Evolutionary conservation across 2,329 filamentous ascomycete genomes (phyloP), one percentile per base, ranked within the genome.

Genomic region (Allantophomopsis cytisporea): DNA sequence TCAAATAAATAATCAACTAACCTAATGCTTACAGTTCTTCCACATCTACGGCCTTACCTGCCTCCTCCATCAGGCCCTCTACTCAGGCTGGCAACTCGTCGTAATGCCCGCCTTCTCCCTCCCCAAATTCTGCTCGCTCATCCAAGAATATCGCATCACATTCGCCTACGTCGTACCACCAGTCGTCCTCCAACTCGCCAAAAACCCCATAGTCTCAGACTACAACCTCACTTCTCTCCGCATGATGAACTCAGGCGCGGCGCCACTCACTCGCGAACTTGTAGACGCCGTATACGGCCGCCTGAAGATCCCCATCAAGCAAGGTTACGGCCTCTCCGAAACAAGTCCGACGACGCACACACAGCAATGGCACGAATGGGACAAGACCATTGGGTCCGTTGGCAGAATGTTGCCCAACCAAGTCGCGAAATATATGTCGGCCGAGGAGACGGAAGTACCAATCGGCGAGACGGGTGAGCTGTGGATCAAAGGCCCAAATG

Each of bases 261-360:
- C 89, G 1, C 89, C 89, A 0, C 64, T 95, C 32, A 89, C 85
- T 0, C 65, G 68, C 23, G 86, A 94, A 45, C 71, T 96, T 2
- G 82, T 89, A 1, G 75, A 86, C 40, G 71, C 76, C 7, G 73
- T 91, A 3, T 83, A 84, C 65, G 60, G 72, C 15, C 75, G 87
- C 7, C 73, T 91, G 42, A 76, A 76, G 38, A 68, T 93, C 15
- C 80, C 80, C 2, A 76, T 94, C 44, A 95, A 94, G 66, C 89
- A 96, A 61, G 88, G 84, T 14, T 96, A 94, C 54, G 89, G 89
- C 0, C 69, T 96, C 5, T 86, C 79, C 5, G 89, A 96, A 63
- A 93, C 86, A 12, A 80, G 80, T 18, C 87, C 88, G 0, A 81
- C 77, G 1, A 83, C 84, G 0, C 80, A 86, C 49, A 74, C 75